Conservation (phyloP, 306 rosid genomes). For the Cicer bijugum region DNA sequence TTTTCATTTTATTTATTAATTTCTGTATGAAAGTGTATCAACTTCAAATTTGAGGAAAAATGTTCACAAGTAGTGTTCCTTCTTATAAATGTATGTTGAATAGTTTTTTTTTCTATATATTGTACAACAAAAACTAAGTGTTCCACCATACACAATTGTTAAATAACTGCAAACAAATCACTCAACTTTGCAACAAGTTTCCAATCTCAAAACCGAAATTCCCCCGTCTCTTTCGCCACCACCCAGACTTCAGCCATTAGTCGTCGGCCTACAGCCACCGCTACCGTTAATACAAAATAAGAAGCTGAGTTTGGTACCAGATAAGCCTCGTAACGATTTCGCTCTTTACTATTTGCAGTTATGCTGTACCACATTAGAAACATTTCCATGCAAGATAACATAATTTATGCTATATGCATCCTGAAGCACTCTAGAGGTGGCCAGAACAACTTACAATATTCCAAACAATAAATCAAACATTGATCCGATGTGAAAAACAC, state of each 20-base stretch:
- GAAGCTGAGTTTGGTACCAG: background rate
- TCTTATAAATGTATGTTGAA: background rate
- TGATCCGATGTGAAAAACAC: background rate
- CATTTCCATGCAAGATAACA: background rate
- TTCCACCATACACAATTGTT: background rate
- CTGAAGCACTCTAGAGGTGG: background rate
- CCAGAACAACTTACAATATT: background rate
- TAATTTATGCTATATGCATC: too few species aligned
- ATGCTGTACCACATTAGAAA: background rate
- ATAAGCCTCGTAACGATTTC: background rate
- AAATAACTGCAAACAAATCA: background rate
- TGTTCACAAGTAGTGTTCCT: background rate
- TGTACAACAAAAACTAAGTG: background rate
- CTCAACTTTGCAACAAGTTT: background rate
- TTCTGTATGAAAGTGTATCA: slow-evolving; percentile 11
- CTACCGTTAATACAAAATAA: background rate
- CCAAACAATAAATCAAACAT: background rate
- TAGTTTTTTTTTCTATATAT: background rate
- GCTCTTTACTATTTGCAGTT: background rate
- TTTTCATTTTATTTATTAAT: slow-evolving; percentile 30
- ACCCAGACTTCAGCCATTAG: background rate
- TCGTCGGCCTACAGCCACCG: background rate
- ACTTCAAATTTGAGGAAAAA: background rate
- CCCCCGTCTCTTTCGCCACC: background rate
- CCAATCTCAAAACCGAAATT: background rate